Percentiles rank a stretch among this genome's conserved stretches.
phyloP scores from a whole-genome alignment of 768 basidiomycete species.

The Amanita phalloides region DNA sequence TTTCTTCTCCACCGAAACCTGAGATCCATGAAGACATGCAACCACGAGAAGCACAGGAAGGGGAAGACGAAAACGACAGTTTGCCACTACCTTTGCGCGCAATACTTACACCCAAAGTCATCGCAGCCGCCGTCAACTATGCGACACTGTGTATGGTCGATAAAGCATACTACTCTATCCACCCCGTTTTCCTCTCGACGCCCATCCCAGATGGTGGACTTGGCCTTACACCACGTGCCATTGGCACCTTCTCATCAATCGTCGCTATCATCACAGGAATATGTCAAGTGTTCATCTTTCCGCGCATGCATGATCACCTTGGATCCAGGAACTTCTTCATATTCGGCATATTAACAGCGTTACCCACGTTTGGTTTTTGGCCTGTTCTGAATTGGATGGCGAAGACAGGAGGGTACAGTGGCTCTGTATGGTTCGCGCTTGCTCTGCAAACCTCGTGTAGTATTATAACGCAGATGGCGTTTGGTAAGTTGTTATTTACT shows the following conservation, averaged over 20 bases:
- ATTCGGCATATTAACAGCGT: constrained; percentile 25
- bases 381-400: constrained; percentile 19
- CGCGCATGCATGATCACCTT: constrained; percentile 31
- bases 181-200: constrained; percentile 59
- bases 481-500: too few relatives aligned
- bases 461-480: too few relatives aligned
- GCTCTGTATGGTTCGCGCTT: too few relatives aligned
- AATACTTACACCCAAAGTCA: too few relatives aligned
- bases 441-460: too few relatives aligned
- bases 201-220: constrained; percentile 22
- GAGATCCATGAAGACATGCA: too few relatives aligned
- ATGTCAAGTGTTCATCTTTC: constrained; percentile 44
- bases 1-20: too few relatives aligned
- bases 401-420: too few relatives aligned
- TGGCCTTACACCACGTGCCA: constrained; percentile 37
- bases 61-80: too few relatives aligned
- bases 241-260: constrained; percentile 42
- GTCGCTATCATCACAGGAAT: constrained; percentile 45
- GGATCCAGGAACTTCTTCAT: constrained; percentile 41
- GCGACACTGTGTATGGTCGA: constrained; percentile 38
- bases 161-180: constrained; percentile 43
- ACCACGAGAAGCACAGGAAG: too few relatives aligned
- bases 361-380: constrained; percentile 35
- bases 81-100: too few relatives aligned
- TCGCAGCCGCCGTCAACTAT: too few relatives aligned